Evolutionary conservation across 2,329 filamentous ascomycete genomes (phyloP).

Genomic region (Diaporthe ilicicola): DNA sequence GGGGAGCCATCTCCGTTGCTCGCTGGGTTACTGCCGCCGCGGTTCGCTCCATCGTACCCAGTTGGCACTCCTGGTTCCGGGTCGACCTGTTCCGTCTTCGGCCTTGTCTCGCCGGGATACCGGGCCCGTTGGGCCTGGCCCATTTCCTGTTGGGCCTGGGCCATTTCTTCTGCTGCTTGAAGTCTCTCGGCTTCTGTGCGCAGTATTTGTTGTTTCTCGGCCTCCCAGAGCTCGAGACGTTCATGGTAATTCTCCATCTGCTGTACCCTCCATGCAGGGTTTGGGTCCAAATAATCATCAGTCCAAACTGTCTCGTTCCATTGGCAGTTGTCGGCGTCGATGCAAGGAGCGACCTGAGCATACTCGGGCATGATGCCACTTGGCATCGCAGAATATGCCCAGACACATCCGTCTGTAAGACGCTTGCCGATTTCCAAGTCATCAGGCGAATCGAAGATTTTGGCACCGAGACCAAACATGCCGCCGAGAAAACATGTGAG

Average conservation of each 20-base stretch:
- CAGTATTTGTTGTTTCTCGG: conserved; percentile 36
- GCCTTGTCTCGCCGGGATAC: background rate
- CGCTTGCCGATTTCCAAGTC: conserved; percentile 71
- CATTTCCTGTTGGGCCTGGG: too few species aligned
- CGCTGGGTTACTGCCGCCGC: background rate
- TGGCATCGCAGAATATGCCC: conserved; percentile 70
- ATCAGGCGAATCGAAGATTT: conserved; percentile 65
- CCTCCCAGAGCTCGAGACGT: conserved; percentile 49
- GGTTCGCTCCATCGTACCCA: background rate
- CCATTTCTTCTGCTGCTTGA: conserved; percentile 36
- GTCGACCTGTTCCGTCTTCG: background rate
- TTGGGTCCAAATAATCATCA: conserved; percentile 56
- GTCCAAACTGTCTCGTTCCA: conserved; percentile 62
- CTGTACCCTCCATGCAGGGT: conserved; percentile 50
- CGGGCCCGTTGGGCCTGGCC: too few species aligned
- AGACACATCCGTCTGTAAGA: conserved; percentile 74
- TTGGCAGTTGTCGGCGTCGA: conserved; percentile 53
- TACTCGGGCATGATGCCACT: conserved; percentile 73
- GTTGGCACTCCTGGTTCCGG: conserved; percentile 1
- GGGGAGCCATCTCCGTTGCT: conserved; percentile 8
- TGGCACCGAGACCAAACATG: conserved; percentile 73
- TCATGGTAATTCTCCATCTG: conserved; percentile 53
- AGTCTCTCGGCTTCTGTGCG: conserved; percentile 39
- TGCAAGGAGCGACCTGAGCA: conserved; percentile 59
- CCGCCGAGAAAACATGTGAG: conserved; percentile 75